These are phyloP conservation scores for Flammula alnicola DNA, from an alignment of 1,284 basidiomycete genomes.

Conservation along the genomic window DNA sequence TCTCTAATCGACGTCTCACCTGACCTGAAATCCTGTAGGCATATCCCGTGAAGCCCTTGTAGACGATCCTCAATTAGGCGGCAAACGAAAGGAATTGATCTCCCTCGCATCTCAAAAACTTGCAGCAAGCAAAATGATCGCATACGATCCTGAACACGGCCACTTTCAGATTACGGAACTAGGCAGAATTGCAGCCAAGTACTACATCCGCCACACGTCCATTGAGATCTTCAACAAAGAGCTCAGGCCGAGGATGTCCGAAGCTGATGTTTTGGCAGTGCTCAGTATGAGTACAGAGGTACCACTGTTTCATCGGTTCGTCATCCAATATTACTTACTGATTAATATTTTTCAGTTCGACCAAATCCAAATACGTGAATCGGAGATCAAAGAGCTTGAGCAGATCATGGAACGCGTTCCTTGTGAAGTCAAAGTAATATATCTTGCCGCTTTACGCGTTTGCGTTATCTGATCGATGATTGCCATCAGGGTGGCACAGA, in stretches of 20 bases:
- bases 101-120: conserved; percentile 74
- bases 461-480: conserved; percentile 4
- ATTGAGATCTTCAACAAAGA: conserved; percentile 89
- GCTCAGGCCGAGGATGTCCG: conserved; percentile 88
- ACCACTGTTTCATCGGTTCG: conserved; percentile 21
- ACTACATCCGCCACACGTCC: conserved; percentile 90
- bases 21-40: conserved; percentile 47
- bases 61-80: conserved; percentile 82
- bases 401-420: conserved; percentile 72
- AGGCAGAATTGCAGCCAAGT: conserved; percentile 94
- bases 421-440: conserved; percentile 76
- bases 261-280: conserved; percentile 91
- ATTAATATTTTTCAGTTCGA: conserved; percentile 69
- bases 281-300: conserved; percentile 93
- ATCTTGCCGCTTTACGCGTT: conserved; percentile 12
- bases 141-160: conserved; percentile 67
- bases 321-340: not conserved
- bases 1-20: conserved; percentile 6
- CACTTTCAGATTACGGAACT: conserved; percentile 83
- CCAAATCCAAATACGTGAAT: conserved; percentile 93
- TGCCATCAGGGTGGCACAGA: conserved; percentile 69
- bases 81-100: conserved; percentile 78
- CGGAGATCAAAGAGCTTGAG: conserved; percentile 86
- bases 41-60: conserved; percentile 74
- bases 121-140: conserved; percentile 84